Conservation (phyloP, 768 basidiomycete genomes). For the Termitomyces sp. region DNA sequence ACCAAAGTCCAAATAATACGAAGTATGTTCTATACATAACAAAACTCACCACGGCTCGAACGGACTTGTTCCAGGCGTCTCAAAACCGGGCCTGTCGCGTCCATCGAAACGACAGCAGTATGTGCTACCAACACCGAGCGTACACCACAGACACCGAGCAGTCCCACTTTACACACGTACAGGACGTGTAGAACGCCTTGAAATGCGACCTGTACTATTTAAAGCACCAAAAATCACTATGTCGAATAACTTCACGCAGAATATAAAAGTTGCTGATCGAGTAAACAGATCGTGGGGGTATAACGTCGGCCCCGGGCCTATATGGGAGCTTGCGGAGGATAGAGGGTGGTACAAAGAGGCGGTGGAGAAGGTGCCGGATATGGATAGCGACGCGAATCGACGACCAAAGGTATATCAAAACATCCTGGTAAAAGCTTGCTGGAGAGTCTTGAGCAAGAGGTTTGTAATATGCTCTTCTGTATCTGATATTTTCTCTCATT, state of each 20-base stretch:
- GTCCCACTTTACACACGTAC: slow-evolving; percentile 49
- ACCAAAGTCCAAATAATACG: slow-evolving; percentile 22
- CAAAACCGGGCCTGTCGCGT: slow-evolving; percentile 25
- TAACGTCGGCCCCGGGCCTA: slow-evolving; percentile 68
- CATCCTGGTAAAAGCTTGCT: slow-evolving; percentile 36
- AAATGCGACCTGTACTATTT: slow-evolving; percentile 45
- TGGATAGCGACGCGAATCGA: slow-evolving; percentile 40
- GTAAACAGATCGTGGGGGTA: slow-evolving; percentile 67
- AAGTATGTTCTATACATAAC: slow-evolving; percentile 14
- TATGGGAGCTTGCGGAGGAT: slow-evolving; percentile 79
- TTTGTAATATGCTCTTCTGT: slow-evolving; percentile 26
- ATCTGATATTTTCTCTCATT: neutral
- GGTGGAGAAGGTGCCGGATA: slow-evolving; percentile 21
- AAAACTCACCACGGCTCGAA: slow-evolving; percentile 6
- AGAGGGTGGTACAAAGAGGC: slow-evolving; percentile 74
- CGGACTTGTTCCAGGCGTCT: slow-evolving; percentile 1
- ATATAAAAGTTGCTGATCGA: slow-evolving; percentile 42
- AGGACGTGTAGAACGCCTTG: slow-evolving; percentile 58
- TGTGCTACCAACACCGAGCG: slow-evolving; percentile 54
- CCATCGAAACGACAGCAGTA: slow-evolving; percentile 47
- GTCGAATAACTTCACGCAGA: slow-evolving; percentile 55
- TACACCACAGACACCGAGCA: slow-evolving; percentile 71
- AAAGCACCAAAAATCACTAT: slow-evolving; percentile 28
- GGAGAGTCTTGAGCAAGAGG: slow-evolving; percentile 40
- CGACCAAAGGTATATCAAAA: slow-evolving; percentile 54